Conservation (phyloP, 768 basidiomycete species). For the Boletus subparvulus region DNA sequence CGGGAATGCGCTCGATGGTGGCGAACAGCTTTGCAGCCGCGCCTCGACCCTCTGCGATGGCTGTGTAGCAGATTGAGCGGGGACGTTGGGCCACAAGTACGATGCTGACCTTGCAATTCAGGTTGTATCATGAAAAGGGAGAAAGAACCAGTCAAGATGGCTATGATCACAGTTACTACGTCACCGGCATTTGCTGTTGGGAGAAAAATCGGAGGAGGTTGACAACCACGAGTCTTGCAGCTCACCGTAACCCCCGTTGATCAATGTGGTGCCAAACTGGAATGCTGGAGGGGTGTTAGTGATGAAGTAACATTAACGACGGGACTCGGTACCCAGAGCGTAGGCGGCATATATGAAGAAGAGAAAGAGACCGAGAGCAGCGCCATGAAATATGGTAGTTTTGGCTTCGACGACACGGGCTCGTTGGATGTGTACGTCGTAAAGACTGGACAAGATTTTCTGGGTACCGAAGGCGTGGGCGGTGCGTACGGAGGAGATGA, state of each 20-base stretch:
- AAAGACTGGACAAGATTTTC: slow-evolving; percentile 56
- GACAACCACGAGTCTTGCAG: background rate
- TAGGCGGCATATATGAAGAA: slow-evolving; percentile 80
- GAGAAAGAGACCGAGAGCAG: slow-evolving; percentile 72
- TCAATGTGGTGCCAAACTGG: slow-evolving; percentile 84
- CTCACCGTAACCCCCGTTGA: slow-evolving; percentile 56
- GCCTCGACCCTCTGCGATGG: slow-evolving; percentile 75
- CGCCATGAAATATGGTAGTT: slow-evolving; percentile 59
- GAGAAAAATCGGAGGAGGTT: background rate
- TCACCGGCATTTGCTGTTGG: slow-evolving; percentile 58
- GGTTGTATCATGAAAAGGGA: slow-evolving; percentile 83
- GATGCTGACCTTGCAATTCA: slow-evolving; percentile 69
- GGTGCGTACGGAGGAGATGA: slow-evolving; percentile 85
- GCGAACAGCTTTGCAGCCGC: slow-evolving; percentile 89
- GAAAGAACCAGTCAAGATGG: slow-evolving; percentile 89
- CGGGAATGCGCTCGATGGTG: slow-evolving; percentile 85
- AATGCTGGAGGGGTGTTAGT: slow-evolving; percentile 54
- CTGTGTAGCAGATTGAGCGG: slow-evolving; percentile 34
- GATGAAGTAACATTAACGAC: background rate
- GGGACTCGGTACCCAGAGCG: slow-evolving; percentile 50
- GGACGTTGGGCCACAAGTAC: background rate
- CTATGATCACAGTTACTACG: slow-evolving; percentile 81
- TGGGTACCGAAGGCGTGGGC: slow-evolving; percentile 91
- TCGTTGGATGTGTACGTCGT: slow-evolving; percentile 57
- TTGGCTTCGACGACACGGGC: slow-evolving; percentile 56